Evolutionary conservation across 148 eudicot species (phyloP).

Genomic region (Amaranthus palmeri): DNA sequence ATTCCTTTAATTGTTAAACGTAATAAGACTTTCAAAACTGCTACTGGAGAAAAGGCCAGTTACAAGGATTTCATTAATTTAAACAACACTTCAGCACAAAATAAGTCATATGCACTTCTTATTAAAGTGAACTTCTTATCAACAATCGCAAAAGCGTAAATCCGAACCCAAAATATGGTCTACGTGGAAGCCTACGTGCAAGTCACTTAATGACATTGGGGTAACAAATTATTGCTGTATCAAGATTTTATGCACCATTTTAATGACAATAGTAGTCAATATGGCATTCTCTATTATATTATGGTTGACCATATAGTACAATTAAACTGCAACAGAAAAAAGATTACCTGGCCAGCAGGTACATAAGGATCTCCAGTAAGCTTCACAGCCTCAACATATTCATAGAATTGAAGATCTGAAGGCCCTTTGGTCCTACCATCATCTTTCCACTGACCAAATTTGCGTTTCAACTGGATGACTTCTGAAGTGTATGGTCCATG

Average conservation of each 20-base stretch:
- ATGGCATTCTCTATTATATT: not conserved
- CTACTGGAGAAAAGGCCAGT: not conserved
- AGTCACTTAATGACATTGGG: no score
- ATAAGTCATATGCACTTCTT: no score
- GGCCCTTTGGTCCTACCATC: conserved; percentile 42
- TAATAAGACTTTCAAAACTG: not conserved
- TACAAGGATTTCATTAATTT: not conserved
- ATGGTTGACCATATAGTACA: not conserved
- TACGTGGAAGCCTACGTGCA: no score
- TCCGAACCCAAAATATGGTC: no score
- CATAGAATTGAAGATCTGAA: conserved; percentile 74
- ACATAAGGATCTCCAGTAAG: conserved; percentile 95
- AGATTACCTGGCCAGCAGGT: conserved; percentile 90
- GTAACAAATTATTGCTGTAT: not conserved
- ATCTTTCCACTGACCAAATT: conserved; percentile 90
- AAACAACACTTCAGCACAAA: not conserved
- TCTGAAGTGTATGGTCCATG: conserved; percentile 78
- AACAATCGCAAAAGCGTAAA: no score
- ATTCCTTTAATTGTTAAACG: not conserved
- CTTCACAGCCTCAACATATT: conserved; percentile 95
- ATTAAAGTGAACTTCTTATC: no score
- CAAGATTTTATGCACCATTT: not conserved
- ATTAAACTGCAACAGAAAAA: not conserved
- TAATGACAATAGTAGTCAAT: not conserved
- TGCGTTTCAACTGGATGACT: conserved; percentile 83